phyloP scores from a whole-genome alignment of 2,329 filamentous ascomycete genomes.

The Aspergillus hortae region DNA sequence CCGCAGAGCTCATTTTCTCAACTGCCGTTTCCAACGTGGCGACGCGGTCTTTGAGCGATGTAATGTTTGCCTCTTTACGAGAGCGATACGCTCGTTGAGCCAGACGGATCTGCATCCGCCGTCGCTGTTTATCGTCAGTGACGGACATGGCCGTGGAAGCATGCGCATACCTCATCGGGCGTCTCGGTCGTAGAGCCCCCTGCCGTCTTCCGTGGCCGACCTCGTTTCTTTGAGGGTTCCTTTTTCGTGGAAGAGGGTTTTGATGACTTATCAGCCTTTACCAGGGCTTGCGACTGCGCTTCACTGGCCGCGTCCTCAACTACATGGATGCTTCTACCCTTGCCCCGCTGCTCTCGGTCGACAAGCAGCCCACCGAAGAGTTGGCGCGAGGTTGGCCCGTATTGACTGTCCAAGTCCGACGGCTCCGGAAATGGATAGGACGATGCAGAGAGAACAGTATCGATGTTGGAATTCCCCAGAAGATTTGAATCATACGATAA shows the following conservation, averaged over 20 bases:
- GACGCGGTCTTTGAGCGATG: slow-evolving; percentile 18
- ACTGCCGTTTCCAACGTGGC: slow-evolving; percentile 16
- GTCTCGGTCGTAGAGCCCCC: slow-evolving; percentile 9
- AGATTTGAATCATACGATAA: not conserved
- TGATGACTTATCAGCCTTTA: not conserved
- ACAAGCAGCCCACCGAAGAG: slow-evolving; percentile 6
- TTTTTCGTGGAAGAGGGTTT: slow-evolving; percentile 1
- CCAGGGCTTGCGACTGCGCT: not conserved
- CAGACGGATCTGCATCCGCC: slow-evolving; percentile 23
- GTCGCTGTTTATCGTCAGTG: slow-evolving; percentile 12
- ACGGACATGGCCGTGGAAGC: not conserved
- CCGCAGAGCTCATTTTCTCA: slow-evolving; percentile 20
- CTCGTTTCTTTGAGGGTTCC: slow-evolving; percentile 13
- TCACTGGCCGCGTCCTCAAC: no score
- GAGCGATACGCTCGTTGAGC: slow-evolving; percentile 26
- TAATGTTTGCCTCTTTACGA: slow-evolving; percentile 20
- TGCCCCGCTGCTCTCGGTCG: not conserved
- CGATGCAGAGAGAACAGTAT: slow-evolving; percentile 16
- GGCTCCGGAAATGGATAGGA: slow-evolving; percentile 17
- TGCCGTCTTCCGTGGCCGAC: slow-evolving; percentile 17
- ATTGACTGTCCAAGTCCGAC: not conserved
- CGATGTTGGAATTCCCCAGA: slow-evolving; percentile 9
- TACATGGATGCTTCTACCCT: not conserved
- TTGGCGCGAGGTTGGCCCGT: not conserved
- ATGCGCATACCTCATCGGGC: slow-evolving; percentile 16